Evolutionary conservation across 2,329 filamentous ascomycete genomes (phyloP), one percentile per base, ranked within the genome.

Genomic region (Aspergillus hiratsukae): DNA sequence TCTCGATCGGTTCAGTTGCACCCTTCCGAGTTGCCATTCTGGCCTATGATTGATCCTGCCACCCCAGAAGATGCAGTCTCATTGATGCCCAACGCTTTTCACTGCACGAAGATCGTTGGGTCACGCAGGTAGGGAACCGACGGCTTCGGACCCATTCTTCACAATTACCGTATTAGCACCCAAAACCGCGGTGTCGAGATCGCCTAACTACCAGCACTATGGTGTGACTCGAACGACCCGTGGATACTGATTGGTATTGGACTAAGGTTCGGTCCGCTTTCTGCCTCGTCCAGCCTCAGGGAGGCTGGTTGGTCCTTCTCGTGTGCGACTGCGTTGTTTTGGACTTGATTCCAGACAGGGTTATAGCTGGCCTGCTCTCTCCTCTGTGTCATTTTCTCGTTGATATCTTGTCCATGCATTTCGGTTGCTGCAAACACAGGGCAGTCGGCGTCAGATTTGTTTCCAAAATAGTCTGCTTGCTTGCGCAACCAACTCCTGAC

Each of bases 401-500:
- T 59, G 48, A 55, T 53, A 23, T 58, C 58, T 50, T 51, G 59
- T 60, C 58, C 54, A 54, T 43, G 51, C 54, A 60, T 61, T 54
- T 55, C 57, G 58, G 57, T 54, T 55, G 53, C 56, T 58, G 57
- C 45, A 58, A 53, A 55, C 54, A 52, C 57, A 53, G 54, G 56
- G 52, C 58, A 54, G 59, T 65, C 64, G 58, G 63, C 49, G 64
- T 63, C 60, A 61, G 56, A 55, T 55, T 58, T 56, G 56, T 59
- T 68, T 61, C 65, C 61, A 56, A 54, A 66, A 66, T 60, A 56
- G 67, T 66, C 65, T 65, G 56, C 64, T 61, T 66, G 62, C 66
- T 63, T 64, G 61, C 58, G 48, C 49, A 48, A 48, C 58, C 54
- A 54, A 53, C 53, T 55, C 58, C 58, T 57, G 60, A 56, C 56